Evolutionary conservation across 495 filamentous ascomycete genomes (phyloP).

Genomic region (Neurospora terricola): DNA sequence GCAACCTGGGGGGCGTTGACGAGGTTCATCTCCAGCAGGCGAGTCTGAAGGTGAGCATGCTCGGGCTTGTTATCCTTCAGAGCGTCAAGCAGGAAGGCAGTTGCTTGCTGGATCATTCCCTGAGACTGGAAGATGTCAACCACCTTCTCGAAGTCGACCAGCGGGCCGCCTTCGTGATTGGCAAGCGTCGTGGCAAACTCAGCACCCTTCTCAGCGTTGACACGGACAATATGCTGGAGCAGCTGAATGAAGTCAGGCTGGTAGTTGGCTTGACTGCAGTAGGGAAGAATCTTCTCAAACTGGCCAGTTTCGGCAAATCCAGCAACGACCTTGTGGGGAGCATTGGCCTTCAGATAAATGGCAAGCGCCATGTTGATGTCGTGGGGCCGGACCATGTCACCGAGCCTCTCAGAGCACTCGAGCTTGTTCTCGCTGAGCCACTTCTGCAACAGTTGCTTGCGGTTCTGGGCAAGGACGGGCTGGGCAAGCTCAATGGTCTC

Average conservation of each 20-base stretch:
- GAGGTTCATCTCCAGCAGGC: constrained; percentile 95
- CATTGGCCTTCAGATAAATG: constrained; percentile 81
- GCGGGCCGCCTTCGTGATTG: constrained; percentile 69
- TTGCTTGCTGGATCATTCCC: constrained; percentile 95
- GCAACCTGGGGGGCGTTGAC: constrained; percentile 93
- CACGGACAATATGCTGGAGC: constrained; percentile 81
- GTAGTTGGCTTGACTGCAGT: constrained; percentile 72
- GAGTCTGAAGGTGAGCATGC: constrained; percentile 85
- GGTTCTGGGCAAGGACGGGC: constrained; percentile 83
- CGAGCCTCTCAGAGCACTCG: constrained; percentile 88
- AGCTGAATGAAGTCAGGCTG: constrained; percentile 85
- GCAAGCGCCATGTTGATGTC: constrained; percentile 74
- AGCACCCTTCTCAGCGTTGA: constrained; percentile 87
- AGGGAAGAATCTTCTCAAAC: constrained; percentile 90
- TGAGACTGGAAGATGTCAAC: constrained; percentile 97
- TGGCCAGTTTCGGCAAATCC: constrained; percentile 91
- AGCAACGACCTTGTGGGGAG: constrained; percentile 85
- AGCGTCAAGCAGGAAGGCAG: constrained; percentile 90
- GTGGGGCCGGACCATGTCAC: constrained; percentile 84
- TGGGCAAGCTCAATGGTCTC: constrained; percentile 91
- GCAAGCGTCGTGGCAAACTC: constrained; percentile 88
- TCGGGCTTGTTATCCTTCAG: constrained; percentile 90
- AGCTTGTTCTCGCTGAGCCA: constrained; percentile 95
- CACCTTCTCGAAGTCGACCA: constrained; percentile 89
- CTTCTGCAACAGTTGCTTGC: constrained; percentile 94